Evolutionary conservation across 305 asterid species (phyloP), one percentile per base, ranked within the genome.

Genomic region (Solanum chacoense): DNA sequence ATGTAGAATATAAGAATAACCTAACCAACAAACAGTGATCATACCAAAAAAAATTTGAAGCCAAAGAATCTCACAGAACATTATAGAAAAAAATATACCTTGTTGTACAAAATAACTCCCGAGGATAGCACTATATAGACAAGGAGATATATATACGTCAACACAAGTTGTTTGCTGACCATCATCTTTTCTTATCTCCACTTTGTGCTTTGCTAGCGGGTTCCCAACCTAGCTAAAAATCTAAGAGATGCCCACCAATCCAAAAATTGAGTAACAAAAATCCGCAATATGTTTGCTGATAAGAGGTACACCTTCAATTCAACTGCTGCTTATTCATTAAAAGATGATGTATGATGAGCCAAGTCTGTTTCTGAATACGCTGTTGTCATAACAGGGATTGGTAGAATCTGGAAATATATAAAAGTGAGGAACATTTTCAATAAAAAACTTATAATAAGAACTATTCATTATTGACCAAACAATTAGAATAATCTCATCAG

Each of bases 81-180:
- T 11, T 55, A 75, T 29, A 63, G 71, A 76, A 83, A 34, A 28
- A 7, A 18, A 84, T 34, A 92, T 93, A 96, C 99, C 99, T 97
- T 97, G 95, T 97, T 97, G 93, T 96, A 96, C 86, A 97, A 93
- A 90, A 97, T 97, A 90, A 95, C 99, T 85, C 98, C 99, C 0
- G 99, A 96, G 55, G 99, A 97, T 78, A 97, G 95, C 89, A 94
- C 20, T 90, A 97, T 93, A 87, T 97, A 97, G 80, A 94, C 94
- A 74, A 95, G 90, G 88, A 97, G 97, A 93, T 96, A 96, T 83
- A 96, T 90, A 92, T 97, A 97, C 79, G 99, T 97, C 94, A 96
- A 92, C 69, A 95, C 90, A 93, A 95, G 98, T 86, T 94, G 98
- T 87, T 92, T 95, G 97, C 91, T 94, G 94, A 97, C 92, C 98